These are phyloP conservation scores for Geotrichum klebahnii DNA, from an alignment of 1,139 yeast genomes.

Conservation along the genomic window DNA sequence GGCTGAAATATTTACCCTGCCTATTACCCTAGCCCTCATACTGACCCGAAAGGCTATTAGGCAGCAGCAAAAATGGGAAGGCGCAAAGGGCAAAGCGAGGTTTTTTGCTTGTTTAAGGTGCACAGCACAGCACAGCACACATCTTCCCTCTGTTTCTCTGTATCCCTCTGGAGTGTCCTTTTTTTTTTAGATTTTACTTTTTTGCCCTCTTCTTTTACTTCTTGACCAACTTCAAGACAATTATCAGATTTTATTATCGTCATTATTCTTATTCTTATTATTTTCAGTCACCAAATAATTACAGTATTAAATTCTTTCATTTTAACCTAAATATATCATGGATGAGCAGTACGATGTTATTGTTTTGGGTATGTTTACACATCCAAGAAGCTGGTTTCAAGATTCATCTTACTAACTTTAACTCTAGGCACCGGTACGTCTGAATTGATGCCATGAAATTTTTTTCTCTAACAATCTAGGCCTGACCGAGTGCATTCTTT, in stretches of 20 bases:
- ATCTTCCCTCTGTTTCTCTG: no score
- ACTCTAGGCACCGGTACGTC: conserved; percentile 31
- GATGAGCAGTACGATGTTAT: conserved; percentile 95
- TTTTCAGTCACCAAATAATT: neutral
- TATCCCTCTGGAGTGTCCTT: neutral
- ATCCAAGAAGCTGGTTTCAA: neutral
- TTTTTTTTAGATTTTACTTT: neutral
- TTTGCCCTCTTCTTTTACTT: neutral
- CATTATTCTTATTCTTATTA: neutral
- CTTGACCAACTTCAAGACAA: neutral
- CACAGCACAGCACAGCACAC: no score
- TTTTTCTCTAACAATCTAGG: conserved; percentile 43
- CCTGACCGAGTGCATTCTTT: conserved; percentile 89
- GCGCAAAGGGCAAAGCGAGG: no score
- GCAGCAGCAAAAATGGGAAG: no score
- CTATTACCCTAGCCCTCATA: neutral
- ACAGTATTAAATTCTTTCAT: neutral
- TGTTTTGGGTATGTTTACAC: conserved; percentile 59
- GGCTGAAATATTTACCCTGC: neutral
- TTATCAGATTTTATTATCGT: neutral
- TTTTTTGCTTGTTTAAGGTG: no score
- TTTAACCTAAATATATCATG: conserved; percentile 44
- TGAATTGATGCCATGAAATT: neutral
- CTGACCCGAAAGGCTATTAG: no score
- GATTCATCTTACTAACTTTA: neutral